Base-by-base conservation (phyloP, 2,329 filamentous ascomycete species). In the Aureobasidium sp. region DNA sequence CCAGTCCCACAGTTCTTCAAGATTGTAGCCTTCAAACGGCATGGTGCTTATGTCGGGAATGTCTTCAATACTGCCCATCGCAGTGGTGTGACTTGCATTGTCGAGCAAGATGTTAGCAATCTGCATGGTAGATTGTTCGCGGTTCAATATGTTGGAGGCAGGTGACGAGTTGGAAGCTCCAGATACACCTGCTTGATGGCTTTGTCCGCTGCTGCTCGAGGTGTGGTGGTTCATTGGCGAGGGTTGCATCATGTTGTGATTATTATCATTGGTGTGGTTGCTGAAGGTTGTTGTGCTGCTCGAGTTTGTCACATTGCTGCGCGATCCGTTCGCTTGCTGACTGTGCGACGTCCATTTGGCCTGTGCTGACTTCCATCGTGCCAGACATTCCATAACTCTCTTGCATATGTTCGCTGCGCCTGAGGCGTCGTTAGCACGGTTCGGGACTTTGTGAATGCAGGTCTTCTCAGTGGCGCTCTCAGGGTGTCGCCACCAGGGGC, bases 1-100 rank as follows among this genome's bases (percentile, higher is more conserved):
- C 58, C 58, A 61, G 34, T 61, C 51, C 58, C 58, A 61, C 4
- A 61, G 7, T 12, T 61, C 58, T 36, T 61, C 58, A 17, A 61
- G 34, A 45, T 61, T 61, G 47, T 61, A 61, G 17, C 47, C 47
- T 44, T 61, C 58, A 22, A 61, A 61, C 7, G 58, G 58, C 15
- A 52, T 4, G 3, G 17, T 7, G n/a, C 22, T 52, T 4, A 61
- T n/a, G 9, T 61, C 58, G 1, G 29, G 37, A 3, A 27, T 25
- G 8, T 61, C 36, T 5, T 52, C 39, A 1, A 51, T 36, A 17
- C 58, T 61, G 9, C 58, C 58, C 7, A 44, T 8, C 25, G 37
- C 47, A 15, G 47, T 45, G 5, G 34, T 52, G 9, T 51, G 58
- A 25, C 27, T 51, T 20, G 45, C 37, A 12, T 61, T 39, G n/a